A percentile compares a stretch with the other conserved stretches of the same genome.
Evolutionary conservation across 129 eudicot genomes (phyloP).

Genomic region (Chrysanthemum makinoi): DNA sequence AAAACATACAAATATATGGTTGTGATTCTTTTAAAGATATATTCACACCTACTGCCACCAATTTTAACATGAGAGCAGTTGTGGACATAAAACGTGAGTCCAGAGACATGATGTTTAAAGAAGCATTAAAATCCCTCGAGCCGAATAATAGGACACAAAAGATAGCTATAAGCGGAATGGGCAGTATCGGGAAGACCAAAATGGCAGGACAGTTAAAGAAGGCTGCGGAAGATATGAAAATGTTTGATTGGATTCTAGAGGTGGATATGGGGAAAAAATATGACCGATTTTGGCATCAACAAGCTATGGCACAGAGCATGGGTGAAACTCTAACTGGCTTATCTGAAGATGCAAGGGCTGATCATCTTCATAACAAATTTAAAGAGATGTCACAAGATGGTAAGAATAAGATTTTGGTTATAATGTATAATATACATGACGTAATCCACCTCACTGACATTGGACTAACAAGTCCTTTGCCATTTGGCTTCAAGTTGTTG

Average conservation of each 20-base stretch:
- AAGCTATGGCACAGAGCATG: not conserved
- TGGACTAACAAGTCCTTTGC: not conserved
- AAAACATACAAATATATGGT: not conserved
- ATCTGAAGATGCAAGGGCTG: not conserved
- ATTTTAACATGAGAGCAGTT: constrained; percentile 2
- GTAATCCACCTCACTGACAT: not conserved
- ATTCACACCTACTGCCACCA: constrained; percentile 1
- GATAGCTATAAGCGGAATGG: not conserved
- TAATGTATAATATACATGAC: not conserved
- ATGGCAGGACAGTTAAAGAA: not conserved
- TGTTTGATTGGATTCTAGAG: not conserved
- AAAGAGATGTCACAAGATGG: not conserved
- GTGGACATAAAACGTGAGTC: not conserved
- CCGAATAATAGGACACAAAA: not conserved
- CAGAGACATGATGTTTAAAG: not conserved
- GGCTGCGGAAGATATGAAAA: not conserved
- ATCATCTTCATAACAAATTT: not conserved
- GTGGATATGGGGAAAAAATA: not conserved
- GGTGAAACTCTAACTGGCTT: not conserved
- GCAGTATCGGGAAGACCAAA: not conserved
- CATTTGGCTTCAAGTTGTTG: not conserved
- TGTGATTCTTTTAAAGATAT: not conserved
- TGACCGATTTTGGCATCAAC: too few relatives aligned
- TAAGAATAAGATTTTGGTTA: not conserved
- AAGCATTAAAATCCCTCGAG: not conserved